Percentiles rank a stretch among this genome's conserved stretches.
These are phyloP conservation scores for Entomortierella parvispora DNA, from an alignment of 192 early-diverging fungal species.

Conservation along the genomic window DNA sequence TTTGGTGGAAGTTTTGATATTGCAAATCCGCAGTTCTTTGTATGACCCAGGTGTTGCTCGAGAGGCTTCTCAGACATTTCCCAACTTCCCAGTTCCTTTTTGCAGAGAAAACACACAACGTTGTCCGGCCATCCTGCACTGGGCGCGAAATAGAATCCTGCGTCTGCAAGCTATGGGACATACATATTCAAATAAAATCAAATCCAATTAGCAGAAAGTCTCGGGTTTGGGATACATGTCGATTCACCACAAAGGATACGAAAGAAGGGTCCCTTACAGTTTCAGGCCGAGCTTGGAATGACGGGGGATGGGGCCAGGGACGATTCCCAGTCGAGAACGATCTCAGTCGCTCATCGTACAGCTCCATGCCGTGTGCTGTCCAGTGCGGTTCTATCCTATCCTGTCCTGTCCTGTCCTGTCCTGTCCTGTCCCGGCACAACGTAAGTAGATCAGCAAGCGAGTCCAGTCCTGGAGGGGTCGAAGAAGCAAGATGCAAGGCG, in stretches of 20 bases:
- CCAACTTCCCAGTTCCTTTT: constrained; percentile 50
- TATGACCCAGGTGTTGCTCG: constrained; percentile 35
- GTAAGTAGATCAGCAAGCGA: too few species aligned
- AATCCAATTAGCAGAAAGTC: too few species aligned
- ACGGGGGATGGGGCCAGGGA: constrained; percentile 27
- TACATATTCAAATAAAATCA: not conserved
- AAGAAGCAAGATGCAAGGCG: too few species aligned
- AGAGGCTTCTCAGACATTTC: constrained; percentile 23
- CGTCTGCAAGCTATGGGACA: constrained; percentile 32
- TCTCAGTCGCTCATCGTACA: constrained; percentile 28
- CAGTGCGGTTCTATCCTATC: not conserved
- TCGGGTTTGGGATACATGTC: too few species aligned
- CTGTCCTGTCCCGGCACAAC: not conserved
- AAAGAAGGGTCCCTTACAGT: constrained; percentile 9
- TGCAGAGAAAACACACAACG: constrained; percentile 51
- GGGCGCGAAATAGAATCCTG: constrained; percentile 51
- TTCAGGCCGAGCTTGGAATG: constrained; percentile 11
- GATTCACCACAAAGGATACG: too few species aligned
- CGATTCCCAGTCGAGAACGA: constrained; percentile 23
- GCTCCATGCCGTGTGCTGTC: constrained; percentile 30
- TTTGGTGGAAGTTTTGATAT: constrained; percentile 20
- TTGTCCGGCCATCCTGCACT: constrained; percentile 22
- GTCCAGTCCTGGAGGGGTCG: too few species aligned
- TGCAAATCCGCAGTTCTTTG: constrained; percentile 37
- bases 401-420: constrained; percentile 29